Conservation (phyloP, 176 grass and related monocot species). For the Musa acuminata region DNA sequence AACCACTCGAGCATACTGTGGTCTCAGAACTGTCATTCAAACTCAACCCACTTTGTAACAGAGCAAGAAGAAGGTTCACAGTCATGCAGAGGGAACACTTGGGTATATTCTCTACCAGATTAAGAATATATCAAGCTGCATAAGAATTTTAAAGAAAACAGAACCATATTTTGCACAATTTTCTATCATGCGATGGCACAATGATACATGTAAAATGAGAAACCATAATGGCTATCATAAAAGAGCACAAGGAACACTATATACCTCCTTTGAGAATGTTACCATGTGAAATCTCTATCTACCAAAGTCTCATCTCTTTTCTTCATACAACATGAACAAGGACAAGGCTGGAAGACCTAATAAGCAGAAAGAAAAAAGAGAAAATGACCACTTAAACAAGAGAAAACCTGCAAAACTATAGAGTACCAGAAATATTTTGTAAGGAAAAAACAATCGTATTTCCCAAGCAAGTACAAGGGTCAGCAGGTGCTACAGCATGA, state of each 20-base stretch:
- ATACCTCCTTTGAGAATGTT: background rate
- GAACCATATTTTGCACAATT: background rate
- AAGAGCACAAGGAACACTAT: background rate
- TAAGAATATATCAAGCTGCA: background rate
- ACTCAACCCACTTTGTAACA: background rate
- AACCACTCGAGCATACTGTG: too few species aligned
- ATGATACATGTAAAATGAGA: background rate
- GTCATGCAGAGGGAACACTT: background rate
- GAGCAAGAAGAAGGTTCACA: background rate
- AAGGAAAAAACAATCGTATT: background rate
- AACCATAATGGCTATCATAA: background rate
- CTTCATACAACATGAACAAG: background rate
- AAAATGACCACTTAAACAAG: background rate
- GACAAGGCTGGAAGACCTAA: background rate
- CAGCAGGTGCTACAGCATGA: background rate
- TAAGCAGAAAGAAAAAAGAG: background rate
- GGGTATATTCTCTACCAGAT: background rate
- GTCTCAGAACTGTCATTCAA: background rate
- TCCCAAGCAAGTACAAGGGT: background rate
- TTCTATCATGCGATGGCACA: background rate
- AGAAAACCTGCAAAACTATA: background rate
- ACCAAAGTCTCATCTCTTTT: background rate
- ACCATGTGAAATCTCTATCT: background rate
- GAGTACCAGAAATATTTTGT: background rate
- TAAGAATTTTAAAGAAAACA: background rate